These are phyloP conservation scores for Phalaenopsis equestris DNA, from an alignment of 106 monocot species.

Conservation along the genomic window DNA sequence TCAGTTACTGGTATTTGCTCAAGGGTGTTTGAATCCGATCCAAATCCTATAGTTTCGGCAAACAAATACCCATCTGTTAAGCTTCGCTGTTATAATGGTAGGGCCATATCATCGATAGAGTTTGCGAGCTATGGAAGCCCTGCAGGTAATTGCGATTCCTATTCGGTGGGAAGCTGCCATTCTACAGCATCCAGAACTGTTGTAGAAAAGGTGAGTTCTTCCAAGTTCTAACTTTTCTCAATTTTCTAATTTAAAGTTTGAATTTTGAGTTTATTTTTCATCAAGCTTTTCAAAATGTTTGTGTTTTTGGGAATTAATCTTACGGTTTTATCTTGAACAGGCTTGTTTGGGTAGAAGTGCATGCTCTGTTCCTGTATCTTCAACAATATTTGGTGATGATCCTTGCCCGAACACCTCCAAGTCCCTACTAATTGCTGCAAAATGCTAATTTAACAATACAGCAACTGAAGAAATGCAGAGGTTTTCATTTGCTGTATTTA, in stretches of 20 bases:
- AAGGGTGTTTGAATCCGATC: constrained; percentile 18
- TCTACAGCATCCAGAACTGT: constrained; percentile 26
- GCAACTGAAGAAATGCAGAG: neutral
- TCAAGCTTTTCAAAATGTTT: neutral
- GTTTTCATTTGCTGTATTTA: neutral
- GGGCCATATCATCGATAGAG: constrained; percentile 43
- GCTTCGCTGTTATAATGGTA: constrained; percentile 38
- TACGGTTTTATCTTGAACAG: constrained; percentile 18
- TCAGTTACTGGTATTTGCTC: constrained; percentile 32
- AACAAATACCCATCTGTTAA: constrained; percentile 7
- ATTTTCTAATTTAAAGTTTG: neutral
- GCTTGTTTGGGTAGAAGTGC: constrained; percentile 42
- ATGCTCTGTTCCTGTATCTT: constrained; percentile 38
- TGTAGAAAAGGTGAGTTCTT: constrained; percentile 37
- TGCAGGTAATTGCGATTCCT: constrained; percentile 32
- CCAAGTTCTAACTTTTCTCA: neutral
- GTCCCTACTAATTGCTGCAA: constrained; percentile 47
- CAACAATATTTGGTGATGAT: constrained; percentile 41
- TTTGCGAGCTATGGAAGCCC: constrained; percentile 73
- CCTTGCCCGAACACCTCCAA: constrained; percentile 57
- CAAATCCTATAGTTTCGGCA: constrained; percentile 5
- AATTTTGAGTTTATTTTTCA: too few relatives aligned
- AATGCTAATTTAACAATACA: constrained; percentile 16
- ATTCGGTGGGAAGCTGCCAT: constrained; percentile 46
- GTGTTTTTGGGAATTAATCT: neutral